Evolutionary conservation across 2,329 filamentous ascomycete species (phyloP).

Genomic region (Raffaelea ambrosiae): DNA sequence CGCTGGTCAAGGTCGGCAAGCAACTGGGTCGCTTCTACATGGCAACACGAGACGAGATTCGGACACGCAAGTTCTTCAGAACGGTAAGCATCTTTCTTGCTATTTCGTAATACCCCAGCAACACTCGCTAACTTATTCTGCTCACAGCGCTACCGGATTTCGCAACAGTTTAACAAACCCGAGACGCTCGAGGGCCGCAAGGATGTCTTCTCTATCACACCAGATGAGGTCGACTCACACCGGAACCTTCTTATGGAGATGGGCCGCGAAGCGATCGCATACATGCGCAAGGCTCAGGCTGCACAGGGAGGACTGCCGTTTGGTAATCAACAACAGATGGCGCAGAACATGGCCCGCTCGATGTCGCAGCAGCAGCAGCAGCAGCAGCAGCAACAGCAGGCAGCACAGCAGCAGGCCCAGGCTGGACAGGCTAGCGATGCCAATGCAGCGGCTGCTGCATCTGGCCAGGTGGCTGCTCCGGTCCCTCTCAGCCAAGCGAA

Average conservation of each 20-base stretch:
- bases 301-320: neutral
- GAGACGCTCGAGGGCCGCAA: slow-evolving; percentile 36
- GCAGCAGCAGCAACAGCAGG: neutral
- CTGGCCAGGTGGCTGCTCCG: neutral
- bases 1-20: slow-evolving; percentile 36
- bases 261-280: slow-evolving; percentile 30
- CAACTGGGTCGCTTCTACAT: slow-evolving; percentile 25
- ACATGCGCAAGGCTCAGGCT: slow-evolving; percentile 4
- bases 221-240: slow-evolving; percentile 41
- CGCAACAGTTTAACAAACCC: slow-evolving; percentile 44
- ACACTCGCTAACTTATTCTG: too few relatives aligned
- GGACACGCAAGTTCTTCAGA: slow-evolving; percentile 44
- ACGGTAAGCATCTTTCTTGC: slow-evolving; percentile 30
- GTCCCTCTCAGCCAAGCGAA: slow-evolving; percentile 36
- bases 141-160: slow-evolving; percentile 41
- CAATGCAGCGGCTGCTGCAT: neutral
- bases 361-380: neutral
- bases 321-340: neutral
- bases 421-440: neutral
- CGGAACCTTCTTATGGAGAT: slow-evolving; percentile 42
- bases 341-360: neutral
- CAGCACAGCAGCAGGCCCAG: slow-evolving; percentile 20
- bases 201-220: slow-evolving; percentile 42
- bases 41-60: slow-evolving; percentile 37
- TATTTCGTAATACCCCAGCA: too few relatives aligned